phyloP scores from a whole-genome alignment of 176 grass and related monocot species.

The Hsuehochloa calcarea region DNA sequence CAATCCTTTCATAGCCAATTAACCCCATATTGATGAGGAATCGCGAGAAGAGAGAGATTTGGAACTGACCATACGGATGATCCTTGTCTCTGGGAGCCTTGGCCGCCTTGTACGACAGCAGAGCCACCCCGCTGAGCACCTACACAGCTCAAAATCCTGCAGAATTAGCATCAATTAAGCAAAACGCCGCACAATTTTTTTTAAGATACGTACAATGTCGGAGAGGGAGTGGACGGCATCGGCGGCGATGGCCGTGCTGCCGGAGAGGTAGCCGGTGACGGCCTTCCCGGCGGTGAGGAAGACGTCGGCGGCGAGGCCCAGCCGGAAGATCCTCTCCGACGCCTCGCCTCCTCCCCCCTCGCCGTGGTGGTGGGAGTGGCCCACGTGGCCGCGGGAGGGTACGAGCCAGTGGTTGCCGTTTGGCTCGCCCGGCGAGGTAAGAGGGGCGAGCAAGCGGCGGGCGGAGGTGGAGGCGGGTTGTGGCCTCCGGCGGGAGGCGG shows the following conservation, averaged over 20 bases:
- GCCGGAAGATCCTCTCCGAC: constrained; percentile 60
- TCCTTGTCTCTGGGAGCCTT: constrained; percentile 81
- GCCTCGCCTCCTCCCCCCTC: constrained; percentile 30
- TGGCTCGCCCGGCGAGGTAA: constrained; percentile 5
- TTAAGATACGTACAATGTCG: constrained; percentile 55
- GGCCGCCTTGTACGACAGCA: constrained; percentile 77
- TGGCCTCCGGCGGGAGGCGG: background rate
- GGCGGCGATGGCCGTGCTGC: constrained; percentile 83
- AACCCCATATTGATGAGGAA: background rate
- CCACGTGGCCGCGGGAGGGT: constrained; percentile 43
- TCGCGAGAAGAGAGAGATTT: background rate
- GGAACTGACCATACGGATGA: constrained; percentile 84
- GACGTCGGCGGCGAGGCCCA: constrained; percentile 68
- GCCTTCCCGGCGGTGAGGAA: constrained; percentile 61
- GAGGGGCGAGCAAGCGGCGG: background rate
- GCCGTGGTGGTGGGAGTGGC: constrained; percentile 37
- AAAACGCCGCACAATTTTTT: background rate
- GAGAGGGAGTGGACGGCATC: constrained; percentile 95
- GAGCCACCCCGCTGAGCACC: constrained; percentile 84
- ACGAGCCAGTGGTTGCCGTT: constrained; percentile 40
- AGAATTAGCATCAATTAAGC: constrained; percentile 16
- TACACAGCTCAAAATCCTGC: constrained; percentile 20
- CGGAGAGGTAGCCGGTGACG: constrained; percentile 73
- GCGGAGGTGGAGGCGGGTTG: constrained; percentile 9
- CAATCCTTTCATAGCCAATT: background rate